Percentiles rank a stretch among this genome's conserved stretches.
phyloP scores from a whole-genome alignment of 106 monocot species.

The Triglochin maritima region DNA sequence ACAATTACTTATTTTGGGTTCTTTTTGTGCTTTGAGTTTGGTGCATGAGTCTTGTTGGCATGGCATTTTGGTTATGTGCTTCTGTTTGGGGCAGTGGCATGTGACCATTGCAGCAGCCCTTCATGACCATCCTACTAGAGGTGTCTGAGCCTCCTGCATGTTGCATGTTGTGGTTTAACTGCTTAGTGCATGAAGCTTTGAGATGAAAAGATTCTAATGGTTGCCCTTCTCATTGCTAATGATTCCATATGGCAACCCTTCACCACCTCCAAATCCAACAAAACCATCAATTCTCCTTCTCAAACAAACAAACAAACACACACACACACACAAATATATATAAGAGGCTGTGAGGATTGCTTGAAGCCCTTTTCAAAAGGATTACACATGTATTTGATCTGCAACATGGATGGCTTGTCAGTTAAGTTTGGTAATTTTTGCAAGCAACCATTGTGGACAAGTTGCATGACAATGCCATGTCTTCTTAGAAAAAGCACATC shows the following conservation, averaged over 20 bases:
- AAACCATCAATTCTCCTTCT: no score
- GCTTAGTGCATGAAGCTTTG: neutral
- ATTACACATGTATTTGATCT: no score
- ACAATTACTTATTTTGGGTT: no score
- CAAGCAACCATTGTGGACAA: neutral
- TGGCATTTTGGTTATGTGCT: neutral
- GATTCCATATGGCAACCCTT: no score
- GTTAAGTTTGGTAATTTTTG: neutral
- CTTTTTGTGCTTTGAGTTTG: neutral
- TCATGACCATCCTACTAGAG: neutral
- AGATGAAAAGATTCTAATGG: neutral
- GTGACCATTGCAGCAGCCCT: neutral
- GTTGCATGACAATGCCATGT: neutral
- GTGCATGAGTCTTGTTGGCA: neutral
- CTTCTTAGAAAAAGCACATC: no score
- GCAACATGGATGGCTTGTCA: neutral
- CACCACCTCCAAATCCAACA: no score
- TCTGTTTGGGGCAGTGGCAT: neutral
- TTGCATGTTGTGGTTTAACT: neutral
- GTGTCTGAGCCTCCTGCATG: neutral
- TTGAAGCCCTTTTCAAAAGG: no score
- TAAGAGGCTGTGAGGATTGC: no score
- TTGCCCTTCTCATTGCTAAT: neutral
- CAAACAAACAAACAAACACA: no score
- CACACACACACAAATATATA: no score